Conservation (phyloP, 2,329 filamentous ascomycete genomes). For the Colletotrichum sojae region DNA sequence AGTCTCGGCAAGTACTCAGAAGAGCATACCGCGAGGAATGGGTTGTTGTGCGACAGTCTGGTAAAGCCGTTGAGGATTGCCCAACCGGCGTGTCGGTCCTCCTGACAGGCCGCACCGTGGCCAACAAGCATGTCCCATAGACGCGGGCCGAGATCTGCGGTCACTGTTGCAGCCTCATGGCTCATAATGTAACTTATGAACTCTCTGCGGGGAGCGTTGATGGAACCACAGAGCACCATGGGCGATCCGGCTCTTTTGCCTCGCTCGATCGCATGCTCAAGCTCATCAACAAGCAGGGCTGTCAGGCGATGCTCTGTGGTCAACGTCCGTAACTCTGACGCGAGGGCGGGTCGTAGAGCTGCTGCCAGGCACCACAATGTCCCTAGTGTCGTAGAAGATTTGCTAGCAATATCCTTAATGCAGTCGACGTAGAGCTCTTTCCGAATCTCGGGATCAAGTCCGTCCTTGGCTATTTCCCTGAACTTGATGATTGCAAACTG, state of each 20-base stretch:
- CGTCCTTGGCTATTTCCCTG: constrained; percentile 69
- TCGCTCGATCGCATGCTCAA: constrained; percentile 67
- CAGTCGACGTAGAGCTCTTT: constrained; percentile 76
- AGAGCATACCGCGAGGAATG: constrained; percentile 70
- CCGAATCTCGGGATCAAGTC: constrained; percentile 69
- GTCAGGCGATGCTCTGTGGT: constrained; percentile 74
- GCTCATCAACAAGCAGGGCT: constrained; percentile 73
- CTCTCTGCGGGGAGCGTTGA: constrained; percentile 69
- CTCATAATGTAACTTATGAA: constrained; percentile 71
- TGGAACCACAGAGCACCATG: constrained; percentile 61
- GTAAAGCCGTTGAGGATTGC: constrained; percentile 69
- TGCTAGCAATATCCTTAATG: constrained; percentile 75
- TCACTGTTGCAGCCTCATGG: constrained; percentile 73
- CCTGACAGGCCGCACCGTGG: constrained; percentile 67
- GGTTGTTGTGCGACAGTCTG: constrained; percentile 63
- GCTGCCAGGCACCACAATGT: constrained; percentile 77
- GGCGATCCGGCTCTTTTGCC: constrained; percentile 59
- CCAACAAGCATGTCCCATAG: constrained; percentile 85
- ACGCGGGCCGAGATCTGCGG: constrained; percentile 70
- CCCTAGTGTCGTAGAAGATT: constrained; percentile 76
- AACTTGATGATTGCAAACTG: constrained; percentile 74
- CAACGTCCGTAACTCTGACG: constrained; percentile 69
- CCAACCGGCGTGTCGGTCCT: constrained; percentile 79
- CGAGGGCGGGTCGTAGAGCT: constrained; percentile 61
- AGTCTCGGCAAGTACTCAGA: constrained; percentile 70